Conservation (phyloP, 208 protist genomes). For the Phytomonas francai region DNA sequence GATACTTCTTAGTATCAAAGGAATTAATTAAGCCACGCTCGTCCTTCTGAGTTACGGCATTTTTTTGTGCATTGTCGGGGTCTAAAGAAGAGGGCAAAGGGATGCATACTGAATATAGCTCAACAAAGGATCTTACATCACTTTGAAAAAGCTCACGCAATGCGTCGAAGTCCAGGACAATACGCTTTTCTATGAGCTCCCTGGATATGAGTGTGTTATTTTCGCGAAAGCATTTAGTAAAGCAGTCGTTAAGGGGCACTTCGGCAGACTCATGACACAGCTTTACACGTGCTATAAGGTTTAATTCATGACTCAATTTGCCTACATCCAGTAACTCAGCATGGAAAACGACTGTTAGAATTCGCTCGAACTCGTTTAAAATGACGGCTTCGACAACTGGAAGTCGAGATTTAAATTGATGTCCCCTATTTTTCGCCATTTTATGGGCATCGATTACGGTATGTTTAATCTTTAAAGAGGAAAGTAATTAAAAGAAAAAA, state of each 20-base stretch:
- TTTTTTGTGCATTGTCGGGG: not conserved
- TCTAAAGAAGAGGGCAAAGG: not conserved
- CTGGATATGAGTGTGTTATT: not conserved
- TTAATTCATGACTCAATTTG: not conserved
- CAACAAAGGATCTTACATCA: conserved; percentile 3
- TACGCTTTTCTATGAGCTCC: not conserved
- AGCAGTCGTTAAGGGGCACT: not conserved
- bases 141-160: not conserved
- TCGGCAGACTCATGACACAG: not conserved
- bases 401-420: not conserved
- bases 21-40: not conserved
- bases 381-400: not conserved
- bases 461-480: not conserved
- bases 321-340: not conserved
- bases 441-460: not conserved
- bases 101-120: not conserved
- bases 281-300: not conserved
- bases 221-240: not conserved
- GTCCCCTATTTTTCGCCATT: conserved; percentile 3
- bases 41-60: not conserved
- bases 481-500: conserved; percentile 1
- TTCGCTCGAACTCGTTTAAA: not conserved
- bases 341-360: not conserved
- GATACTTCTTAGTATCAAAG: not conserved
- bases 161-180: not conserved